These are phyloP conservation scores for Eremochloa ophiuroides DNA, from an alignment of 176 grass and related monocot species.

Conservation along the genomic window DNA sequence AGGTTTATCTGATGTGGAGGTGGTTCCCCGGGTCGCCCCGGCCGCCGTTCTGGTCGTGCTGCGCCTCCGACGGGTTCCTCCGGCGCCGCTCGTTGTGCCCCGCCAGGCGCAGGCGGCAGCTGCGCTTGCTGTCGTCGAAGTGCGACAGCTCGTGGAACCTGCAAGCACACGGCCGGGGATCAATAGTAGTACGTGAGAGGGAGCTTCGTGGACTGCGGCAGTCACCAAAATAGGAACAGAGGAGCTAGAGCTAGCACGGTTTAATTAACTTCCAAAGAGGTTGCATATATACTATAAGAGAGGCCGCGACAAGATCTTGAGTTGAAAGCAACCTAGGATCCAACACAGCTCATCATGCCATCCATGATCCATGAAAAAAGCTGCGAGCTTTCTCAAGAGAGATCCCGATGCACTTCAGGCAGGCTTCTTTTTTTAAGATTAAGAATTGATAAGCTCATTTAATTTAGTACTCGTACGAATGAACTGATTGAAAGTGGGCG, in stretches of 20 bases:
- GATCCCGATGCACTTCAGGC: not conserved
- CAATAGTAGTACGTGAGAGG: no score
- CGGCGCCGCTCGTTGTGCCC: slow-evolving; percentile 93
- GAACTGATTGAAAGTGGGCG: not conserved
- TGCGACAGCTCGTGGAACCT: slow-evolving; percentile 93
- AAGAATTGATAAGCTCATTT: not conserved
- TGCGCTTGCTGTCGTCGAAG: slow-evolving; percentile 78
- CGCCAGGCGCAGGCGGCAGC: slow-evolving; percentile 83
- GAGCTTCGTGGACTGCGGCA: no score
- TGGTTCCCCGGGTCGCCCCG: slow-evolving; percentile 44
- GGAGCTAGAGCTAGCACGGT: not conserved
- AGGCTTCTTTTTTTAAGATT: no score
- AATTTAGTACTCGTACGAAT: not conserved
- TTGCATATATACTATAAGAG: not conserved
- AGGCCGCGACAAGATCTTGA: not conserved
- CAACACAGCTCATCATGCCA: not conserved
- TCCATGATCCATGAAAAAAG: slow-evolving; percentile 9
- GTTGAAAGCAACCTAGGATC: not conserved
- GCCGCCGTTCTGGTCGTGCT: slow-evolving; percentile 37
- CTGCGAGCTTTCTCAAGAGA: not conserved
- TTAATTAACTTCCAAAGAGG: not conserved
- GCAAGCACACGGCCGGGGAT: not conserved
- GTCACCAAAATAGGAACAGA: not conserved
- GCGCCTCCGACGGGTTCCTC: slow-evolving; percentile 62
- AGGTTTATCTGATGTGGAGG: slow-evolving; percentile 77